Evolutionary conservation across 345 rosid species (phyloP).

Genomic region (Ceriops tagal): DNA sequence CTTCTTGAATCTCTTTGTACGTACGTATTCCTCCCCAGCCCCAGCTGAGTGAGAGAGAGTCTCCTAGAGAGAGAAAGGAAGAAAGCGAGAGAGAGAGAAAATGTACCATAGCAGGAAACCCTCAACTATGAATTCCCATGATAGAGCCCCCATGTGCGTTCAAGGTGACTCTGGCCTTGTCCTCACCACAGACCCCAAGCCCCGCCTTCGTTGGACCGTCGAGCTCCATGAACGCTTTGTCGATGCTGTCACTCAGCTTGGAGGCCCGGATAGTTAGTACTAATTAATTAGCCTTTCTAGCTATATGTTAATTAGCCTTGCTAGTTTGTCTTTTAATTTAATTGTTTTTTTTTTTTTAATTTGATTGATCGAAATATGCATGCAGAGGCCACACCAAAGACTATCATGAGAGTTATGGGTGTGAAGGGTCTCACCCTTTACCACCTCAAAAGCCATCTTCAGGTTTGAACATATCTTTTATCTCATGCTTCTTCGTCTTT

Average conservation of each 20-base stretch:
- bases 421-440: conserved; percentile 99
- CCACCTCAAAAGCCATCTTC: conserved; percentile 99
- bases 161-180: conserved; percentile 99
- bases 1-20: conserved; percentile 62
- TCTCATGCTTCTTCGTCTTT: conserved; percentile 24
- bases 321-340: background rate
- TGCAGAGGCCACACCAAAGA: conserved; percentile 97
- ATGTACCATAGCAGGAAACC: conserved; percentile 98
- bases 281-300: background rate
- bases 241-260: conserved; percentile 97
- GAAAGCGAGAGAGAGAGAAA: conserved; percentile 31
- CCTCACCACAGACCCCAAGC: conserved; percentile 99
- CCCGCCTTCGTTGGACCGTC: conserved; percentile 98
- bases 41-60: background rate
- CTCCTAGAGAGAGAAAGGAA: conserved; percentile 14
- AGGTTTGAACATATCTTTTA: conserved; percentile 55
- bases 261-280: conserved; percentile 85
- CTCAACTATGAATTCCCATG: conserved; percentile 88
- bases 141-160: conserved; percentile 82
- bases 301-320: background rate
- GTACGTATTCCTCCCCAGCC: conserved; percentile 7
- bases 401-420: conserved; percentile 99
- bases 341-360: background rate
- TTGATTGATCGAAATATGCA: conserved; percentile 22
- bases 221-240: conserved; percentile 99